These are phyloP conservation scores for Stenogyne calaminthoides DNA, from an alignment of 305 asterid species.

Conservation along the genomic window DNA sequence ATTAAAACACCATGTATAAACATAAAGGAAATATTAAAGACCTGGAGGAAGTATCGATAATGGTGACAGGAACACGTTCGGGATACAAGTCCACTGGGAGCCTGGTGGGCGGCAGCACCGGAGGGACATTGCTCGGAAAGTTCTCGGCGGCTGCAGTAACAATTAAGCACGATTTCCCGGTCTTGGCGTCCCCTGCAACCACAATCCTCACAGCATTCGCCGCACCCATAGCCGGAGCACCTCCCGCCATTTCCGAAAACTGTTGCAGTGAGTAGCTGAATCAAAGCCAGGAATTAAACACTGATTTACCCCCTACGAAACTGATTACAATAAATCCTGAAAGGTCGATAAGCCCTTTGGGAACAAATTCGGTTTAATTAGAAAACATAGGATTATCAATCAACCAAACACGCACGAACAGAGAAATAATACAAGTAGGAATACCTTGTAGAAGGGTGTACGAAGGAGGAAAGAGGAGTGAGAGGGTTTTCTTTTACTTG, in stretches of 20 bases:
- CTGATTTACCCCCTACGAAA: neutral
- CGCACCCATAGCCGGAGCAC: slow-evolving; percentile 55
- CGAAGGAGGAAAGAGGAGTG: neutral
- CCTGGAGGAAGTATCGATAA: slow-evolving; percentile 95
- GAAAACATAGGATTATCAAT: neutral
- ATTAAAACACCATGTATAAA: neutral
- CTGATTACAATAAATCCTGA: slow-evolving; percentile 18
- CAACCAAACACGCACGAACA: neutral
- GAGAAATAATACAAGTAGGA: neutral
- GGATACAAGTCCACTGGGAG: slow-evolving; percentile 89
- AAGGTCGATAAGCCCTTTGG: slow-evolving; percentile 24
- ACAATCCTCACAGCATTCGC: slow-evolving; percentile 66
- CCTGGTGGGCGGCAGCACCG: slow-evolving; percentile 87
- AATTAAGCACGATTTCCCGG: slow-evolving; percentile 93
- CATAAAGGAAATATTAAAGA: slow-evolving; percentile 25
- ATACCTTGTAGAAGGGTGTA: slow-evolving; percentile 35
- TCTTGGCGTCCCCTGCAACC: slow-evolving; percentile 88
- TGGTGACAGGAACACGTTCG: slow-evolving; percentile 87
- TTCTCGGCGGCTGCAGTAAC: slow-evolving; percentile 80
- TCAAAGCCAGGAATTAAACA: slow-evolving; percentile 26
- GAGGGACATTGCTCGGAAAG: slow-evolving; percentile 73
- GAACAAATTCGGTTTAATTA: slow-evolving; percentile 1
- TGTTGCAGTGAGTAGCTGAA: slow-evolving; percentile 27
- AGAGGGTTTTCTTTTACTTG: slow-evolving; percentile 16
- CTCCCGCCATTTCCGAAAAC: slow-evolving; percentile 66